Percentiles rank a stretch among this genome's conserved stretches.
These are phyloP conservation scores for Malbranchea zuffiana DNA, from an alignment of 2,329 filamentous ascomycete genomes.

Conservation along the genomic window DNA sequence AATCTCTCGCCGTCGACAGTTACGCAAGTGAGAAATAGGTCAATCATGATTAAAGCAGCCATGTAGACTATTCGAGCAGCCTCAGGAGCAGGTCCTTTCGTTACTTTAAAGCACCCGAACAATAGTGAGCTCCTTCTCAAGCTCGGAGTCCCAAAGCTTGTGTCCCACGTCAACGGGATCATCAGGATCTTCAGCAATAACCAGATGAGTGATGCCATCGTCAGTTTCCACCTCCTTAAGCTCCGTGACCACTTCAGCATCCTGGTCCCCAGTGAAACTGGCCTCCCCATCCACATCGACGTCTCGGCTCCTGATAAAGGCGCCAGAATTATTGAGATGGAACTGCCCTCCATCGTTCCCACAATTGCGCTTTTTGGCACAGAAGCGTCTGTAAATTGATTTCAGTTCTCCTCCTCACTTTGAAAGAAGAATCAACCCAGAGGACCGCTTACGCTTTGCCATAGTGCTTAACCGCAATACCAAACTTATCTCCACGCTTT, in stretches of 20 bases:
- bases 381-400: no score
- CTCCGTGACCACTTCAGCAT: background rate
- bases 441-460: no score
- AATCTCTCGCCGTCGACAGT: no score
- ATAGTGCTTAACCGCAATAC: no score
- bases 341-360: slow-evolving; percentile 1
- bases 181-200: slow-evolving; percentile 2
- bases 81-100: no score
- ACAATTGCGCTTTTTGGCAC: background rate
- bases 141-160: background rate
- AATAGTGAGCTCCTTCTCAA: background rate
- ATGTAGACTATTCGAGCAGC: no score
- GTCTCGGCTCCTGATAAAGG: background rate
- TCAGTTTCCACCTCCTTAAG: slow-evolving; percentile 2
- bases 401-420: no score
- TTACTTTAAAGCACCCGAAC: background rate
- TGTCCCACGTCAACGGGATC: background rate
- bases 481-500: no score
- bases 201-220: background rate
- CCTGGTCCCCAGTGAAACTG: background rate
- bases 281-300: background rate
- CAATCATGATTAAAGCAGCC: no score
- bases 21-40: no score
- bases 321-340: background rate
- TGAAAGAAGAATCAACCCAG: no score